Evolutionary conservation across 2,329 filamentous ascomycete genomes (phyloP).

Genomic region (Onygenales sp.): DNA sequence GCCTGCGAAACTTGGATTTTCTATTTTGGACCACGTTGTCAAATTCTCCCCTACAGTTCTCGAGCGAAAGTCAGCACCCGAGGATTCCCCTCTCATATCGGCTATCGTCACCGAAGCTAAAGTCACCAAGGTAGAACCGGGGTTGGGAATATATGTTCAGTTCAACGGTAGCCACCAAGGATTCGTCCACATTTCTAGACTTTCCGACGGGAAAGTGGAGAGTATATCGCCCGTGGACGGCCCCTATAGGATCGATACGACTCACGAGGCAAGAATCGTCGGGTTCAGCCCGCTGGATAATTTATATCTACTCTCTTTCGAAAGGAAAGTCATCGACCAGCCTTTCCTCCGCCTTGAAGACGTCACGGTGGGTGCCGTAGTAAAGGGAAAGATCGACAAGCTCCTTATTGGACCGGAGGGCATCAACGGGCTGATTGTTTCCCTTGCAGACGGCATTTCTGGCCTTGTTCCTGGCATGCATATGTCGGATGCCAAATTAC

Average conservation of each 20-base stretch:
- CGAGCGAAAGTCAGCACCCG: conserved; percentile 25
- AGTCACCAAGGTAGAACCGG: conserved; percentile 68
- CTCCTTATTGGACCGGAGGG: conserved; percentile 70
- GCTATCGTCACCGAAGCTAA: conserved; percentile 67
- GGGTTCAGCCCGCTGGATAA: conserved; percentile 84
- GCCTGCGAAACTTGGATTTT: conserved; percentile 76
- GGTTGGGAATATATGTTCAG: conserved; percentile 72
- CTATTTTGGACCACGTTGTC: conserved; percentile 74
- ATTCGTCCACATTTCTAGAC: conserved; percentile 88
- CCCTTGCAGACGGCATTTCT: conserved; percentile 74
- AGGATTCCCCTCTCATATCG: conserved; percentile 46
- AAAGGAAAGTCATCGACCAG: conserved; percentile 74
- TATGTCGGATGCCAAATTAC: conserved; percentile 74
- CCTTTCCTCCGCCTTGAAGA: conserved; percentile 88
- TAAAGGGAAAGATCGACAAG: conserved; percentile 77
- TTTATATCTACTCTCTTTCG: conserved; percentile 73
- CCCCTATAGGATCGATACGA: conserved; percentile 65
- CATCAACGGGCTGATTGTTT: conserved; percentile 70
- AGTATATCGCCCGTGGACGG: conserved; percentile 67
- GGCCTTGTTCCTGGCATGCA: conserved; percentile 86
- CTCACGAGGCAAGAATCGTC: conserved; percentile 71
- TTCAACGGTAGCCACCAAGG: conserved; percentile 57
- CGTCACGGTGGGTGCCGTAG: conserved; percentile 67
- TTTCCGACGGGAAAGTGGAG: conserved; percentile 86
- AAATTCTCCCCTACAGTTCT: conserved; percentile 41